A percentile compares a stretch with the other conserved stretches of the same genome.
Evolutionary conservation across 768 basidiomycete genomes (phyloP).

Genomic region (Lyophyllum semitale): DNA sequence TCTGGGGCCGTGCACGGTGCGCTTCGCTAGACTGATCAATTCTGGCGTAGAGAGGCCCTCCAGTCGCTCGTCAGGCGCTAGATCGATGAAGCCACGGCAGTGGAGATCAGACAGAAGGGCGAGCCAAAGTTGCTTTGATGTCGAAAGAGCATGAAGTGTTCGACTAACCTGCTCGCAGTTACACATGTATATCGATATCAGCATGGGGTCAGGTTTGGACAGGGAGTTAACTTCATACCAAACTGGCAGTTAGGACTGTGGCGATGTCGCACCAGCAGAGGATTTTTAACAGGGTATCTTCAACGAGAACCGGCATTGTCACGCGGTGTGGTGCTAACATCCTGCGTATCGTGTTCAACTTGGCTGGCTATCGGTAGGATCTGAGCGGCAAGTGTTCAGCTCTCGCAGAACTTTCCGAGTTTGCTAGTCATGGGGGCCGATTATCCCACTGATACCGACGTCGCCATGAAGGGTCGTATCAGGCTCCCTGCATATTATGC

Average conservation of each 20-base stretch:
- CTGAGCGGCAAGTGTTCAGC: too few species aligned
- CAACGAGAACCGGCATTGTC: not conserved
- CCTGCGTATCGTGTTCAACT: too few species aligned
- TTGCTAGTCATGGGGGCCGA: too few species aligned
- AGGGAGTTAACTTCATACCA: too few species aligned
- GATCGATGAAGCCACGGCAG: conserved; percentile 7
- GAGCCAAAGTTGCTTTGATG: conserved; percentile 31
- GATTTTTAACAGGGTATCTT: conserved; percentile 5
- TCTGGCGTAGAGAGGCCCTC: not conserved
- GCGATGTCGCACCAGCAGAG: conserved; percentile 1
- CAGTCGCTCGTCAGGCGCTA: not conserved
- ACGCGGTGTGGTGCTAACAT: too few species aligned
- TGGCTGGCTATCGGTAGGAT: too few species aligned
- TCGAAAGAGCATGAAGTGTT: conserved; percentile 40
- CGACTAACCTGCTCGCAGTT: not conserved
- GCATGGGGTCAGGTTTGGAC: not conserved
- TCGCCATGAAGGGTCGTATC: too few species aligned
- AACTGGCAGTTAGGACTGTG: not conserved
- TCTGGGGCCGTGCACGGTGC: not conserved
- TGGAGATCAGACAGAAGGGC: not conserved
- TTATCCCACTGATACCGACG: too few species aligned
- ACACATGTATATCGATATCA: not conserved
- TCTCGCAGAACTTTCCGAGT: too few species aligned
- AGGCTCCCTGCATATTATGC: too few species aligned
- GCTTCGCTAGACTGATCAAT: conserved; percentile 6